phyloP scores from a whole-genome alignment of 441 rosid species.

The Gossypium gossypioides region DNA sequence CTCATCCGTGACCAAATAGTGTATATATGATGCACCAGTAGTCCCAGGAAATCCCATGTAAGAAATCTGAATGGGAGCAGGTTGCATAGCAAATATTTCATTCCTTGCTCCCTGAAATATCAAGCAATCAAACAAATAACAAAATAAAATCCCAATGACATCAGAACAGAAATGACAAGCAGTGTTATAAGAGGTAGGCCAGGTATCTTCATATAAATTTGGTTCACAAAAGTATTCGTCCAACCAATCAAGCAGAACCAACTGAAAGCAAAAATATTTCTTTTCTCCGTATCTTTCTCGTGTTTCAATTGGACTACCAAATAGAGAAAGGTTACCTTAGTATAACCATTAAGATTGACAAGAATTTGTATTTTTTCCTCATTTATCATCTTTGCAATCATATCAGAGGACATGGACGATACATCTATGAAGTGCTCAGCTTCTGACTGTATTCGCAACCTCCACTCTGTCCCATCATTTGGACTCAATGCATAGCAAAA shows the following conservation, averaged over 20 bases:
- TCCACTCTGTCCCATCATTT: constrained; percentile 93
- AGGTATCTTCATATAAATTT: background rate
- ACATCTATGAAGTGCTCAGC: constrained; percentile 86
- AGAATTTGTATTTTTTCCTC: constrained; percentile 85
- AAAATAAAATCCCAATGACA: background rate
- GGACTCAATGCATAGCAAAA: constrained; percentile 93
- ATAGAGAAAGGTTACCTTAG: constrained; percentile 44
- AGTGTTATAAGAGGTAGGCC: background rate
- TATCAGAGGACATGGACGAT: constrained; percentile 78
- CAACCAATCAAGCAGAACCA: background rate
- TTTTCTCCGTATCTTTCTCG: background rate
- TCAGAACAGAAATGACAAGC: background rate
- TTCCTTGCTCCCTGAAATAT: constrained; percentile 79
- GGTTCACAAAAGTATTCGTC: background rate
- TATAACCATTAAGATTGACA: constrained; percentile 87
- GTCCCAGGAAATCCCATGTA: constrained; percentile 99
- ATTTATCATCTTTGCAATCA: constrained; percentile 77
- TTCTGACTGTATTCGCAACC: constrained; percentile 79
- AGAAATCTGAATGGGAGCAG: constrained; percentile 93
- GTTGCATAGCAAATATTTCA: constrained; percentile 96
- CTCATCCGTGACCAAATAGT: constrained; percentile 98
- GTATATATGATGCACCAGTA: constrained; percentile 85
- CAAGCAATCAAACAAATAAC: background rate
- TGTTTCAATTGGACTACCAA: background rate
- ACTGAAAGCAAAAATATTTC: background rate